Conservation (phyloP, 345 rosid genomes). For the Gossypioides kirkii region DNA sequence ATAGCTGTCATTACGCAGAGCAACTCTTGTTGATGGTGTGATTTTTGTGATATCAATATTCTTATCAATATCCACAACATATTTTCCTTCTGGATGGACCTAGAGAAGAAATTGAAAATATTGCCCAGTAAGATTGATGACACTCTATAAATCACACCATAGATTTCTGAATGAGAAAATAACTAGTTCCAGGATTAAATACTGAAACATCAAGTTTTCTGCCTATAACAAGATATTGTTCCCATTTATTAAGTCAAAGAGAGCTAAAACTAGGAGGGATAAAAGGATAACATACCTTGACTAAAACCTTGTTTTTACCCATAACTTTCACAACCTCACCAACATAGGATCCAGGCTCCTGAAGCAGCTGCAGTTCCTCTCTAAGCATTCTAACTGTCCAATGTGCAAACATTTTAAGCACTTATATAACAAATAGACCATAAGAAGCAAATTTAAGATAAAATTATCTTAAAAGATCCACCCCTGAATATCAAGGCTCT, state of each 20-base stretch:
- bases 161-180: background rate
- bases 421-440: background rate
- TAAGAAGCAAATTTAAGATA: background rate
- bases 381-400: constrained; percentile 83
- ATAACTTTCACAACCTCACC: constrained; percentile 99
- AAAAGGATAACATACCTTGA: constrained; percentile 53
- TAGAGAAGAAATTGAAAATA: constrained; percentile 21
- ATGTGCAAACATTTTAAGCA: background rate
- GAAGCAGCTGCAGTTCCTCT: constrained; percentile 94
- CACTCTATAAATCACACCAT: background rate
- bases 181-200: background rate
- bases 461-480: background rate
- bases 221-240: background rate
- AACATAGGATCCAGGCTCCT: constrained; percentile 98
- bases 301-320: constrained; percentile 96
- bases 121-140: background rate
- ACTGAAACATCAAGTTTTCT: background rate
- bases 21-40: constrained; percentile 92
- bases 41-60: constrained; percentile 89
- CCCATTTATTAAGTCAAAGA: background rate
- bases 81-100: constrained; percentile 99
- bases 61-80: constrained; percentile 94
- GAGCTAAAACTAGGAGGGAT: background rate
- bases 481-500: background rate
- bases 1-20: constrained; percentile 96